Evolutionary conservation across 2,329 filamentous ascomycete species (phyloP).

Genomic region (Pestalotiopsis sp.): DNA sequence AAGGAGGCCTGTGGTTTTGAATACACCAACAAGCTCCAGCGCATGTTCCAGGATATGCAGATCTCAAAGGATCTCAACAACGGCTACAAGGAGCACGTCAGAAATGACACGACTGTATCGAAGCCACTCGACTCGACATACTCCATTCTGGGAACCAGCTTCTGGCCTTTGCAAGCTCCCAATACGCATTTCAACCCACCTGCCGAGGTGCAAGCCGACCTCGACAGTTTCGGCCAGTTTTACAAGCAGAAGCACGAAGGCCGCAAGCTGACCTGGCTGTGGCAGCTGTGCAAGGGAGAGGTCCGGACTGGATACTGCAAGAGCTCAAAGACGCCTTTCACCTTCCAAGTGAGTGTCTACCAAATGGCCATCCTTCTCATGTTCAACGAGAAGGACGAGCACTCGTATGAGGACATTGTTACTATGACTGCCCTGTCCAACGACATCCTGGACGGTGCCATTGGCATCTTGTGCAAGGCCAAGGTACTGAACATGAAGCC

Average conservation of each 20-base stretch:
- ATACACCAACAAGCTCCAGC: constrained; percentile 98
- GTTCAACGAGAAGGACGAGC: constrained; percentile 88
- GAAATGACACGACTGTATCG: constrained; percentile 68
- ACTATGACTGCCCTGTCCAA: constrained; percentile 77
- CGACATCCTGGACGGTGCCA: constrained; percentile 84
- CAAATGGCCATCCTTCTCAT: constrained; percentile 96
- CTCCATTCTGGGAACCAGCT: constrained; percentile 91
- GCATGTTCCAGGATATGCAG: constrained; percentile 99
- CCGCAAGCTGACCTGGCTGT: constrained; percentile 95
- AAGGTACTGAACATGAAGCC: constrained; percentile 79
- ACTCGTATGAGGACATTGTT: constrained; percentile 86
- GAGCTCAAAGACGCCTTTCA: constrained; percentile 86
- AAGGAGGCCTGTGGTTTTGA: constrained; percentile 99
- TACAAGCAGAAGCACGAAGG: constrained; percentile 97
- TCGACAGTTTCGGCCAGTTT: constrained; percentile 86
- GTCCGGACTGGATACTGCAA: constrained; percentile 93
- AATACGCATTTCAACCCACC: constrained; percentile 89
- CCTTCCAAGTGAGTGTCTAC: constrained; percentile 95
- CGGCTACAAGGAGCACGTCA: constrained; percentile 79
- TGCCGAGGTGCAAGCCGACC: constrained; percentile 80
- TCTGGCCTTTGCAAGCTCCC: constrained; percentile 91
- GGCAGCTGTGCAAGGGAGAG: constrained; percentile 98
- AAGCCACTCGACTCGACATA: constrained; percentile 82
- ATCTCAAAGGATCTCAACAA: constrained; percentile 96
- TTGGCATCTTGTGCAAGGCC: constrained; percentile 88